These are phyloP conservation scores for Naganishia antarctica DNA, from an alignment of 768 basidiomycete species.

Conservation along the genomic window DNA sequence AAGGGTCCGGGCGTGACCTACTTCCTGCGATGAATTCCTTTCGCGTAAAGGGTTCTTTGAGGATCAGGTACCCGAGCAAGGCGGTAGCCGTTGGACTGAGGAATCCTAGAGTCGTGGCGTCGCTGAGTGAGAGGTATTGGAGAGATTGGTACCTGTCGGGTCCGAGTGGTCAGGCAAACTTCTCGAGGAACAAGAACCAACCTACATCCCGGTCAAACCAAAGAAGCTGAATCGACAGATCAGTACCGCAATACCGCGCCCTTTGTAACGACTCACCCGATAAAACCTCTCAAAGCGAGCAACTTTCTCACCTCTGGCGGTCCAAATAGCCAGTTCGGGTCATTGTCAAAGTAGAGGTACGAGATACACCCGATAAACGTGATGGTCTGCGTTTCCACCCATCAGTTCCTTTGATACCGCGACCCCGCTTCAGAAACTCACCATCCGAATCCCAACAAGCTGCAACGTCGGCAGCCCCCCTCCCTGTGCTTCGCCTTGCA, in stretches of 20 bases:
- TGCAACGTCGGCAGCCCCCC: slow-evolving; percentile 39
- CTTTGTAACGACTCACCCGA: slow-evolving; percentile 54
- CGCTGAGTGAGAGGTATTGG: slow-evolving; percentile 69
- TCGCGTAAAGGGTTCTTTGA: slow-evolving; percentile 59
- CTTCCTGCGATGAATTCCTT: slow-evolving; percentile 59
- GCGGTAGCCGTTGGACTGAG: slow-evolving; percentile 64
- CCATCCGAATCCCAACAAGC: slow-evolving; percentile 62
- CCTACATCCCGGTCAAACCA: slow-evolving; percentile 58
- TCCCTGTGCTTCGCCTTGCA: slow-evolving; percentile 18
- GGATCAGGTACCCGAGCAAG: slow-evolving; percentile 59
- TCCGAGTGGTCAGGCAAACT: not conserved
- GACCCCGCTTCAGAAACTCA: slow-evolving; percentile 36
- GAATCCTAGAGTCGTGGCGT: slow-evolving; percentile 72
- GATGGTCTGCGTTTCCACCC: slow-evolving; percentile 50
- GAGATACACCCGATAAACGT: slow-evolving; percentile 56
- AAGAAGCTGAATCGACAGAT: slow-evolving; percentile 57
- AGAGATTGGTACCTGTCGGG: slow-evolving; percentile 59
- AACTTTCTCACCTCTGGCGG: slow-evolving; percentile 64
- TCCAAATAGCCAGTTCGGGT: slow-evolving; percentile 62
- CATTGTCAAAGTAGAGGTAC: slow-evolving; percentile 55
- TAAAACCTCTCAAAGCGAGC: slow-evolving; percentile 59
- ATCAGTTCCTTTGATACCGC: not conserved
- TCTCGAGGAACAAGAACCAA: slow-evolving; percentile 25
- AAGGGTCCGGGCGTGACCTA: slow-evolving; percentile 38
- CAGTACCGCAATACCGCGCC: not conserved